phyloP scores from a whole-genome alignment of 139 green algal species.

The Astrephomene gubernaculifera region DNA sequence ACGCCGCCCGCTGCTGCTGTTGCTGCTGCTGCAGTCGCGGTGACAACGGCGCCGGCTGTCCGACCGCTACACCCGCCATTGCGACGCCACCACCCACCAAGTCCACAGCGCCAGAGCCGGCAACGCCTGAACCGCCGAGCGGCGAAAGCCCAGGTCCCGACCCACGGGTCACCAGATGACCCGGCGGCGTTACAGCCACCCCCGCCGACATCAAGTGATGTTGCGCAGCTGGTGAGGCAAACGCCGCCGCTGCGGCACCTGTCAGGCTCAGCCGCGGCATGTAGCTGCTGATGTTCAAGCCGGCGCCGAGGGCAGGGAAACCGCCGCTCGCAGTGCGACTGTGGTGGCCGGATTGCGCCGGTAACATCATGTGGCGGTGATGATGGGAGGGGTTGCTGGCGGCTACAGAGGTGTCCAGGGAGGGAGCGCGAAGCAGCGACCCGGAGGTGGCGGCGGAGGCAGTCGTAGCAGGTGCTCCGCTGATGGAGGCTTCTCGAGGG shows the following conservation, averaged over 20 bases:
- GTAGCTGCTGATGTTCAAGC: background rate
- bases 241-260: slow-evolving; percentile 1
- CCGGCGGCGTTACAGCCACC: background rate
- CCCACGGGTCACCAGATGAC: background rate
- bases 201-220: background rate
- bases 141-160: background rate
- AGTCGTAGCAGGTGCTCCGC: background rate
- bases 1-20: background rate
- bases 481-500: background rate
- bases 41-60: background rate
- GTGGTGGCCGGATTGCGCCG: background rate
- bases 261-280: background rate
- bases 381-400: too few species aligned
- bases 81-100: background rate
- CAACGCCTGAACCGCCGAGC: background rate
- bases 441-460: background rate
- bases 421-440: background rate
- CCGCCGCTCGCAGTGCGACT: background rate
- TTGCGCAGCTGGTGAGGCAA: too few species aligned
- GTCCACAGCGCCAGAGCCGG: background rate
- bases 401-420: too few species aligned
- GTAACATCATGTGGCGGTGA: too few species aligned
- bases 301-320: background rate
- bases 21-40: background rate
- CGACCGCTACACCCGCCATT: background rate